Evolutionary conservation across 2,329 filamentous ascomycete species (phyloP), one percentile per base, ranked within the genome.

Genomic region (Venturiaceae sp.): DNA sequence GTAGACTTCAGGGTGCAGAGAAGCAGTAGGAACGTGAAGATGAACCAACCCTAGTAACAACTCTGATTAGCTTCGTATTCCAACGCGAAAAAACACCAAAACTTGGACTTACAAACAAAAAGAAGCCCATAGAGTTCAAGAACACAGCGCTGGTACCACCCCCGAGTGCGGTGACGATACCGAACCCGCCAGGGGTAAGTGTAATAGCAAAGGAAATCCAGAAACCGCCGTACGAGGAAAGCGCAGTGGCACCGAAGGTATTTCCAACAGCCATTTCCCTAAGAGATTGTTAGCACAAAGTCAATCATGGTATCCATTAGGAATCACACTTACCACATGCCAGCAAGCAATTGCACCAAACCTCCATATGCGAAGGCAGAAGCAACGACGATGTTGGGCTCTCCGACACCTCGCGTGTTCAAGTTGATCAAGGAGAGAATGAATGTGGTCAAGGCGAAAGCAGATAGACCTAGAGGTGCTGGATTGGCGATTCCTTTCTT

Each of bases 361-460:
- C 77, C 77, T 62, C 77, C 77, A 61, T 79, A 79, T 9, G 71
- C 77, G 62, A 73, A 78, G 8, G 77, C 77, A 62, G 76, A 65
- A 34, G 75, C 77, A 56, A 79, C 71, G 47, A 79, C 76, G 23
- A 79, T 63, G 66, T 74, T 78, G 33, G 76, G 75, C 47, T 69
- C 66, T 9, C 61, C 63, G 61, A 78, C 71, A 59, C 68, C 68
- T 9, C 65, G 67, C 3, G 76, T 77, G 34, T 73, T 71, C 62
- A 79, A 63, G 63, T 79, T 79, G 69, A 79, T 77, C 53, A 74
- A 65, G 5, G 75, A 77, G 57, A 86, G 75, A 14, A 83, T 76
- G 66, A 86, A 85, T 9, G 83, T 85, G 9, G 84, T 85, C 62
- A 84, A 67, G n/a, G 83, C 82, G 70, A 87, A 86, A 71, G 80